Conservation (phyloP, 2,329 filamentous ascomycete genomes). For the Monilinia fructicola region DNA sequence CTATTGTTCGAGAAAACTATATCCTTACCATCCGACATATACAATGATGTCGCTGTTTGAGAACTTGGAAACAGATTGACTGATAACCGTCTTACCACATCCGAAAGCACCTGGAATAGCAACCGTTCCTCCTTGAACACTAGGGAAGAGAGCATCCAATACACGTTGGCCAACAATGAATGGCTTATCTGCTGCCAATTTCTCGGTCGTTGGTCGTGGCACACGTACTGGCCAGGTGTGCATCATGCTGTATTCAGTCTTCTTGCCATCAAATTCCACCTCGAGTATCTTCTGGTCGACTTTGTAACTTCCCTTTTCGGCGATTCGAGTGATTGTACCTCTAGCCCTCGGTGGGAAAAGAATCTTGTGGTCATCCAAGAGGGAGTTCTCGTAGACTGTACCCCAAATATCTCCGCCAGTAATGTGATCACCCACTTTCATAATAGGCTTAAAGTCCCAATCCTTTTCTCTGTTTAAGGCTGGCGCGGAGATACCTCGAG, state of each 20-base stretch:
- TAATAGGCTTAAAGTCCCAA: constrained; percentile 90
- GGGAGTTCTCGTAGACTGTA: constrained; percentile 91
- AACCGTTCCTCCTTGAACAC: constrained; percentile 94
- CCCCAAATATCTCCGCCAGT: constrained; percentile 96
- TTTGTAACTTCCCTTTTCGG: constrained; percentile 86
- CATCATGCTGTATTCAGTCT: constrained; percentile 96
- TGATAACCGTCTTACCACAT: constrained; percentile 99
- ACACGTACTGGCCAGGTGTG: constrained; percentile 98
- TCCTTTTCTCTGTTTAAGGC: constrained; percentile 88
- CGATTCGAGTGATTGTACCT: constrained; percentile 89
- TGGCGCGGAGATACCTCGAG: constrained; percentile 84
- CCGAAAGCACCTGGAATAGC: constrained; percentile 98
- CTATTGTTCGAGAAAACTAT: background rate
- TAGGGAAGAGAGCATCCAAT: constrained; percentile 91
- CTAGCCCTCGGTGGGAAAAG: constrained; percentile 84
- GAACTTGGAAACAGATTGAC: constrained; percentile 98
- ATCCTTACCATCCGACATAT: constrained; percentile 69
- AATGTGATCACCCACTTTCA: constrained; percentile 96
- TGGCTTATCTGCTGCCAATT: constrained; percentile 81
- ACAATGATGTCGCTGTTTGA: constrained; percentile 99
- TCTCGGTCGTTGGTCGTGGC: constrained; percentile 87
- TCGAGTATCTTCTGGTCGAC: constrained; percentile 93
- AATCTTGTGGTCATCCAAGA: constrained; percentile 91
- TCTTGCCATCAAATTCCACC: constrained; percentile 95
- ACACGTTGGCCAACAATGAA: constrained; percentile 98